phyloP scores from a whole-genome alignment of 2,329 filamentous ascomycete species.

The Apiospora marii region DNA sequence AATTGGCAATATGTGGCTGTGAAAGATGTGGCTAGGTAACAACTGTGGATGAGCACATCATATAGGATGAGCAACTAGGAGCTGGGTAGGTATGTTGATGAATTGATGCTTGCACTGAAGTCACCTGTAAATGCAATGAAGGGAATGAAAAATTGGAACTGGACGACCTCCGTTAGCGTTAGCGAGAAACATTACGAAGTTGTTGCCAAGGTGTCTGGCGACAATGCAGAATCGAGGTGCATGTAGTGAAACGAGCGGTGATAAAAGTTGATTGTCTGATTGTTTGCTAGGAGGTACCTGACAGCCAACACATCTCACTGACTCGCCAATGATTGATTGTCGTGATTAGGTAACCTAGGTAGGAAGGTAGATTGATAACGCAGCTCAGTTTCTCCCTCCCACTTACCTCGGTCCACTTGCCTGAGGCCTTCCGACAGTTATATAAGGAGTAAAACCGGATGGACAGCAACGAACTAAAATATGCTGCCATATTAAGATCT shows the following conservation, averaged over 20 bases:
- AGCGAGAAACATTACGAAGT: background rate
- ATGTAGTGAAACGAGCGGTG: background rate
- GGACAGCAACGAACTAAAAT: background rate
- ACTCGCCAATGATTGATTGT: constrained; percentile 1
- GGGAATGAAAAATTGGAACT: background rate
- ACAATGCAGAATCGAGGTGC: background rate
- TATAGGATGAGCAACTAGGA: no score
- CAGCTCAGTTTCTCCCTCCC: background rate
- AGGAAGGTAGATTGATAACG: constrained; percentile 17
- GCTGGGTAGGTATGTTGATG: background rate
- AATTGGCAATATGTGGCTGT: background rate
- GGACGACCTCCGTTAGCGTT: background rate
- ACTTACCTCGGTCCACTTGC: background rate
- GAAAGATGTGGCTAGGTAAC: background rate
- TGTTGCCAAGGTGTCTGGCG: background rate
- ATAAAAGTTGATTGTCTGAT: background rate
- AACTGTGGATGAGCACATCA: background rate
- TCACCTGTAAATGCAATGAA: background rate
- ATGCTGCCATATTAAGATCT: background rate
- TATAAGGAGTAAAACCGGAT: background rate
- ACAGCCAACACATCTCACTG: background rate
- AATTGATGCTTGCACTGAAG: background rate
- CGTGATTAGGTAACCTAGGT: background rate
- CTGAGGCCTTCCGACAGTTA: background rate
- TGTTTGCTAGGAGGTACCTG: background rate